phyloP scores from a whole-genome alignment of 2,329 filamentous ascomycete species.

The Colletotrichum godetiae region DNA sequence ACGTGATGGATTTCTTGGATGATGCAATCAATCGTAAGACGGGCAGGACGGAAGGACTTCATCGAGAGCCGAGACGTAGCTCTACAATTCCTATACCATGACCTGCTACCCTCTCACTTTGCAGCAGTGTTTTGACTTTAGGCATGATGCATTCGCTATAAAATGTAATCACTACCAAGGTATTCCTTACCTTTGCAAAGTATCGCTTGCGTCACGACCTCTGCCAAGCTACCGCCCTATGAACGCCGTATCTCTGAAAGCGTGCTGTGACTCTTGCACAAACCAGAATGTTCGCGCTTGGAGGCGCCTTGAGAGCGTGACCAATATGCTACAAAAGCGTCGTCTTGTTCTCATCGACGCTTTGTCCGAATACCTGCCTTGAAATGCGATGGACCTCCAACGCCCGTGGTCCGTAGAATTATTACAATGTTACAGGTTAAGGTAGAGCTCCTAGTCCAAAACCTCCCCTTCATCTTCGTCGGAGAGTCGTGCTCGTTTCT shows the following conservation, averaged over 20 bases:
- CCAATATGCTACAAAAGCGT: conserved; percentile 20
- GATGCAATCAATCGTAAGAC: conserved; percentile 52
- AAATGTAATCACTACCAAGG: conserved; percentile 10
- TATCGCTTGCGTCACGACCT: conserved; percentile 21
- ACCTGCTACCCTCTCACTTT: not conserved
- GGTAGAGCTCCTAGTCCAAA: conserved; percentile 17
- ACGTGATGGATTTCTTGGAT: conserved; percentile 71
- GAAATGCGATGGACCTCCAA: conserved; percentile 12
- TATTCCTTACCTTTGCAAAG: conserved; percentile 12
- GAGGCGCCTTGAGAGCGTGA: not conserved
- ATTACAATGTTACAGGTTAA: conserved; percentile 20
- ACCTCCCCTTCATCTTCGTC: conserved; percentile 62
- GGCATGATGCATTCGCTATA: conserved; percentile 7
- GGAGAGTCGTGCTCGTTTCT: conserved; percentile 58
- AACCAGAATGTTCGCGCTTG: not conserved
- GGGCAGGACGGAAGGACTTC: conserved; percentile 29
- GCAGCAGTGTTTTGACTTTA: not conserved
- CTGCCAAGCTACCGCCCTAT: not conserved
- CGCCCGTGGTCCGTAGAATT: conserved; percentile 20
- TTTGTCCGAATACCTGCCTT: not conserved
- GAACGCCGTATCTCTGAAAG: conserved; percentile 20
- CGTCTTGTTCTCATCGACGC: not conserved
- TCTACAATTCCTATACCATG: conserved; percentile 10
- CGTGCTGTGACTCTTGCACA: not conserved
- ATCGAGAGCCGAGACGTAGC: conserved; percentile 18